Evolutionary conservation across 1,139 yeast genomes (phyloP).

Genomic region (Dujonia santamariae): DNA sequence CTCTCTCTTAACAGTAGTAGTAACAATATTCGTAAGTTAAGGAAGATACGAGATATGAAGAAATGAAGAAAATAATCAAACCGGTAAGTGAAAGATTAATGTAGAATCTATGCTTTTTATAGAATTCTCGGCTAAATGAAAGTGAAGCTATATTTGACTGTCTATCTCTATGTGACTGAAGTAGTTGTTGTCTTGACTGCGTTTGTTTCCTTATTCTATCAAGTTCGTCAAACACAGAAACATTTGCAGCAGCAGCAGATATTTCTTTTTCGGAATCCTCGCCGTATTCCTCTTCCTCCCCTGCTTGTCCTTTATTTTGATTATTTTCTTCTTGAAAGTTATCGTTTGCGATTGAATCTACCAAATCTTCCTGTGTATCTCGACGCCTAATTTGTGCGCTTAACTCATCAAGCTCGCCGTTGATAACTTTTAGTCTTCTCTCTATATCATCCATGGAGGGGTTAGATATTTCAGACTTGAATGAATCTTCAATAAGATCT

Average conservation of each 20-base stretch:
- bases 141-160: background rate
- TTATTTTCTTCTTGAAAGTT: too few relatives aligned
- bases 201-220: constrained; percentile 3
- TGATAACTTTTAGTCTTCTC: background rate
- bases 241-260: background rate
- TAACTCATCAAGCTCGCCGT: constrained; percentile 1
- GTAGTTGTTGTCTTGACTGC: background rate
- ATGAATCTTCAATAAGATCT: constrained; percentile 2
- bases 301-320: too few relatives aligned
- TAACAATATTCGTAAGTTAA: constrained; percentile 37
- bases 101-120: too few relatives aligned
- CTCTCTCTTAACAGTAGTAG: constrained; percentile 26
- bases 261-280: background rate
- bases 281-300: too few relatives aligned
- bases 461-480: background rate
- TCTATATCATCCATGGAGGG: constrained; percentile 1
- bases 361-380: too few relatives aligned
- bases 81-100: too few relatives aligned
- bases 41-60: constrained; percentile 27
- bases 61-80: constrained; percentile 15
- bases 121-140: background rate
- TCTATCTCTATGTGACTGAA: too few relatives aligned
- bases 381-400: too few relatives aligned
- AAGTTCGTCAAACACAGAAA: constrained; percentile 4
- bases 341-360: too few relatives aligned